Percentiles rank a stretch among this genome's conserved stretches.
Evolutionary conservation across 768 basidiomycete genomes (phyloP).

Genomic region (Tremella mesenterica): DNA sequence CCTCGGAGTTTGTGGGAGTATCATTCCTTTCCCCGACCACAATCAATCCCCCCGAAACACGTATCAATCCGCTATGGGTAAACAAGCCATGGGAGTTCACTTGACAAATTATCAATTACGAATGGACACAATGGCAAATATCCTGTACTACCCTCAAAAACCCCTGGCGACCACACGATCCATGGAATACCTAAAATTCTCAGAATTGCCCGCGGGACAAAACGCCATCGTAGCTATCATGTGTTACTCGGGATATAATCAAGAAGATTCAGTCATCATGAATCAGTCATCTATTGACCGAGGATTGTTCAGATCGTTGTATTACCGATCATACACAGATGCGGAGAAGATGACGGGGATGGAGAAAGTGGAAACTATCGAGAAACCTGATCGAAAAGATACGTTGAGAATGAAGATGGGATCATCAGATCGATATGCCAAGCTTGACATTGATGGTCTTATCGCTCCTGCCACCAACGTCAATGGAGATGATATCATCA

Average conservation of each 20-base stretch:
- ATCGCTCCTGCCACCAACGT: conserved; percentile 94
- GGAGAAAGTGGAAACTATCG: conserved; percentile 86
- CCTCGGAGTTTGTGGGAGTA: conserved; percentile 93
- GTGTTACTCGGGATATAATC: conserved; percentile 98
- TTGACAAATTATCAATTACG: conserved; percentile 96
- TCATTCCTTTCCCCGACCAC: conserved; percentile 99
- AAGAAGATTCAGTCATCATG: conserved; percentile 99
- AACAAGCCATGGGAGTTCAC: conserved; percentile 99
- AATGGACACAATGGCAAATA: conserved; percentile 99
- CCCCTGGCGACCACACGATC: conserved; percentile 96
- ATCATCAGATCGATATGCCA: conserved; percentile 69
- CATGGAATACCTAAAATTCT: conserved; percentile 98
- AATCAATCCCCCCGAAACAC: conserved; percentile 99
- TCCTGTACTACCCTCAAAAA: conserved; percentile 98
- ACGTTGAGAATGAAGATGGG: conserved; percentile 96
- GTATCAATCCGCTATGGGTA: conserved; percentile 99
- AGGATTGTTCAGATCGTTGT: conserved; percentile 95
- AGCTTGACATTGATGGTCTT: conserved; percentile 89
- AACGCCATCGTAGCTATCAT: conserved; percentile 97
- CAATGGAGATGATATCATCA: conserved; percentile 94
- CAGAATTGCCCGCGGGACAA: conserved; percentile 96
- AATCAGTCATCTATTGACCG: conserved; percentile 98
- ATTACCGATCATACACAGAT: conserved; percentile 97
- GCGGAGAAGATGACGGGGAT: conserved; percentile 93
- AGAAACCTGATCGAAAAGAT: conserved; percentile 85